A percentile compares a stretch with the other conserved stretches of the same genome.
Conservation (phyloP, 352 stramenopile genomes). For the Peronospora farinosa region DNA sequence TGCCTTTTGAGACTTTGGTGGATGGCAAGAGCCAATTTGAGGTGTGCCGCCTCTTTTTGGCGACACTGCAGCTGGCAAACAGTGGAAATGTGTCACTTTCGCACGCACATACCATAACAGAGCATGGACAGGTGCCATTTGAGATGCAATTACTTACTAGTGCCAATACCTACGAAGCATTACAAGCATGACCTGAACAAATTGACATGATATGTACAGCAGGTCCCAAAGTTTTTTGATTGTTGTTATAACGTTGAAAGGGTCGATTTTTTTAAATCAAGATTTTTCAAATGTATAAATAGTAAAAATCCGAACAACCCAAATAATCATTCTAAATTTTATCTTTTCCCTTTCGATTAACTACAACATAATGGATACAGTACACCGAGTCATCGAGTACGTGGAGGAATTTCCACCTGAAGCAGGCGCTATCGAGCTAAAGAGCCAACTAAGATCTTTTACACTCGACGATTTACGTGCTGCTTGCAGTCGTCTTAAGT, state of each 20-base stretch:
- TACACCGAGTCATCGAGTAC: constrained; percentile 18
- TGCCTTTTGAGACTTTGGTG: constrained; percentile 59
- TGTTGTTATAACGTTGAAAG: too few species aligned
- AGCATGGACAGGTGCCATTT: constrained; percentile 56
- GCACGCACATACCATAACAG: constrained; percentile 55
- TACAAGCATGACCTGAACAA: constrained; percentile 36
- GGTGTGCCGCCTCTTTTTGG: constrained; percentile 87
- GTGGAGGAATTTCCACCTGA: constrained; percentile 8
- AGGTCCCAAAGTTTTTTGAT: too few species aligned
- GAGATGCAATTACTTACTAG: constrained; percentile 64
- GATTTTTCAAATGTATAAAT: too few species aligned
- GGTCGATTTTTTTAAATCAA: too few species aligned
- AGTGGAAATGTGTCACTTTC: constrained; percentile 82
- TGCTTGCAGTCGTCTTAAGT: constrained; percentile 11
- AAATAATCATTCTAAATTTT: too few species aligned
- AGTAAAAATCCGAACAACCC: too few species aligned
- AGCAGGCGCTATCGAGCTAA: constrained; percentile 11
- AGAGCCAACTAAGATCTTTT: constrained; percentile 15
- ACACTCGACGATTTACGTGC: constrained; percentile 13
- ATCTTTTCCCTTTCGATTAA: not conserved
- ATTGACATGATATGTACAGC: constrained; percentile 12
- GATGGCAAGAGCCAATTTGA: constrained; percentile 56
- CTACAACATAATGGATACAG: constrained; percentile 14
- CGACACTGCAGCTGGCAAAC: constrained; percentile 88
- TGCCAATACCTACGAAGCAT: constrained; percentile 50